Evolutionary conservation across 768 basidiomycete genomes (phyloP), one percentile per base, ranked within the genome.

Genomic region (Infundibulicybe gibba): DNA sequence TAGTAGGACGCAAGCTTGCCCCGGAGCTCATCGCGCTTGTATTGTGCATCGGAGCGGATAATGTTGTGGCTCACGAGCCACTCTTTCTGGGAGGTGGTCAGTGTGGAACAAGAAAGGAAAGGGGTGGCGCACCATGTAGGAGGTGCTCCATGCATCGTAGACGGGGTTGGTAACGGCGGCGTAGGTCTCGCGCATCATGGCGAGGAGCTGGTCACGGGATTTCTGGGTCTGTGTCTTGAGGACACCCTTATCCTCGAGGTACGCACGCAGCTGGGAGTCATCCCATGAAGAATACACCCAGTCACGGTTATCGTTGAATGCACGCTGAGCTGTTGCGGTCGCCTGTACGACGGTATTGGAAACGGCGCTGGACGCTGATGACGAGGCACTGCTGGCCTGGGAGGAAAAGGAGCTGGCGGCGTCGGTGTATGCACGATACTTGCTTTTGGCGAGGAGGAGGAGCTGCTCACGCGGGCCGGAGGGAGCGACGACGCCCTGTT

Each of bases 281-380:
- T 87, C 83, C 95, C 95, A 97, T 0, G 87, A 80, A 0, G 88
- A 91, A 63, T 88, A 95, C 14, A 94, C 67, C 55, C 93, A 94
- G 62, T 97, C 94, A 61, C 83, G 90, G 25, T 82, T 63, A 49
- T 87, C 80, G 51, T 94, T 87, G 16, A 91, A 61, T 20, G 67
- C 68, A 17, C 71, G 67, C 6, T 62, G 64, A 9, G 71, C 78
- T 2, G 76, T 72, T 13, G 74, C 66, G 1, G 83, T 79, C 2
- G 83, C 80, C 49, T 80, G 76, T 0, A 79, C 69, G 12, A 67
- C 70, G 1, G 73, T 45, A 41, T 65, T 76, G 8, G 72, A 68
- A 13, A 67, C 55, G 34, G 66, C 70, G 53, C 68, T 61, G 13
- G 69, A 67, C 3, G 71, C 66, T 43, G 73, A 68, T 30, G 67